Conservation (phyloP, 2,329 filamentous ascomycete genomes). For the Fusarium sp. region DNA sequence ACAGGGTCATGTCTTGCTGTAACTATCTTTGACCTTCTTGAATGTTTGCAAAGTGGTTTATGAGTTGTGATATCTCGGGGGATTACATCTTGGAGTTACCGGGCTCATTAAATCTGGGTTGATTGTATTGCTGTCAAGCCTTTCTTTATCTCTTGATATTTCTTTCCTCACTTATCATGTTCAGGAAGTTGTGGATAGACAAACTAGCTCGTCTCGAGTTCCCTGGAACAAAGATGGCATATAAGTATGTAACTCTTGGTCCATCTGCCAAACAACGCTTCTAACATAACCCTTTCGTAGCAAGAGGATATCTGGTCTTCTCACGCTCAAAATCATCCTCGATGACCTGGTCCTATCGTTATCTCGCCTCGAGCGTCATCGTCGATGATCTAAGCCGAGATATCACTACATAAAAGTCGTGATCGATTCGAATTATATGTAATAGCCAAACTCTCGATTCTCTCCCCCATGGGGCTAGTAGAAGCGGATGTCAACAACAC, state of each 20-base stretch:
- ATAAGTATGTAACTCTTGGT: background rate
- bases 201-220: background rate
- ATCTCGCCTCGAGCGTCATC: background rate
- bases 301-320: background rate
- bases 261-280: background rate
- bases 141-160: background rate
- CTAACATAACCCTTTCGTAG: background rate
- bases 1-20: too few relatives aligned
- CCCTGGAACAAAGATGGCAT: background rate
- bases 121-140: background rate
- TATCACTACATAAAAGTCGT: background rate
- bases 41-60: too few relatives aligned
- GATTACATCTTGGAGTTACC: too few relatives aligned
- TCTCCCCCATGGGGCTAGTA: too few relatives aligned
- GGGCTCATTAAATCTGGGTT: too few relatives aligned
- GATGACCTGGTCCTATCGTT: too few relatives aligned
- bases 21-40: too few relatives aligned
- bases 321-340: background rate
- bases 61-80: too few relatives aligned
- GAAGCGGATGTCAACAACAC: background rate
- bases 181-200: background rate
- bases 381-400: background rate
- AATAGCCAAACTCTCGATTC: background rate
- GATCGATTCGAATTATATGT: background rate
- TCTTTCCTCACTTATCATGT: background rate